A percentile compares a stretch with the other conserved stretches of the same genome.
phyloP scores from a whole-genome alignment of 768 basidiomycete species.

The Hysterangium stoloniferum region DNA sequence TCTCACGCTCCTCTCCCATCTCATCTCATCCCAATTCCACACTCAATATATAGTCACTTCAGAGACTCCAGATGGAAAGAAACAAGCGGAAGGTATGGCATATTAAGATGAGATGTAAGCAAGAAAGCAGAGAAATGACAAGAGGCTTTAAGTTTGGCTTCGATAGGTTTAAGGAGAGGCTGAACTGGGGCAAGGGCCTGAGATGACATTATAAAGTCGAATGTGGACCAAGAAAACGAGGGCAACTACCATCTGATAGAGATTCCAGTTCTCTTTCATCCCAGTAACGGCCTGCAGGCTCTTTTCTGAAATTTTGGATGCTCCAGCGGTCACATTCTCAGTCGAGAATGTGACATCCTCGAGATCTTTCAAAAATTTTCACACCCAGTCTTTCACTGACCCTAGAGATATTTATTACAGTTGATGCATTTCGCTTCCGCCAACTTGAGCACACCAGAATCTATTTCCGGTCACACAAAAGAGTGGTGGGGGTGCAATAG shows the following conservation, averaged over 20 bases:
- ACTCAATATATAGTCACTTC: too few relatives aligned
- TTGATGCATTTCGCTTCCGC: too few relatives aligned
- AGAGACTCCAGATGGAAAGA: too few relatives aligned
- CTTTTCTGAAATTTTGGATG: slow-evolving; percentile 53
- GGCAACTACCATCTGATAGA: slow-evolving; percentile 50
- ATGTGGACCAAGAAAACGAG: background rate
- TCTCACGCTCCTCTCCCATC: too few relatives aligned
- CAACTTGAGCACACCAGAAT: too few relatives aligned
- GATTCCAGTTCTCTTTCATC: slow-evolving; percentile 60
- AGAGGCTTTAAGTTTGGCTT: slow-evolving; percentile 26
- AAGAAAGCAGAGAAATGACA: slow-evolving; percentile 65
- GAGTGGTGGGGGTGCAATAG: too few relatives aligned
- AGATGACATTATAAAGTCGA: slow-evolving; percentile 11
- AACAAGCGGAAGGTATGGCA: slow-evolving; percentile 61
- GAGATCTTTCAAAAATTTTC: slow-evolving; percentile 35
- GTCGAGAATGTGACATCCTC: slow-evolving; percentile 50
- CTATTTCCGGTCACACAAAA: too few relatives aligned
- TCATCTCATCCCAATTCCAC: too few relatives aligned
- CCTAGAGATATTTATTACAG: too few relatives aligned
- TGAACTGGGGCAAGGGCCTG: slow-evolving; percentile 47
- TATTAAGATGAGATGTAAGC: slow-evolving; percentile 58
- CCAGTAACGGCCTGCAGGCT: slow-evolving; percentile 57
- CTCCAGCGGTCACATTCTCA: slow-evolving; percentile 58
- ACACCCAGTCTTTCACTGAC: too few relatives aligned
- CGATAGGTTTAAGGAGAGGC: slow-evolving; percentile 40